Conservation (phyloP, 139 green algal species). For the Coelastrella sp. region DNA sequence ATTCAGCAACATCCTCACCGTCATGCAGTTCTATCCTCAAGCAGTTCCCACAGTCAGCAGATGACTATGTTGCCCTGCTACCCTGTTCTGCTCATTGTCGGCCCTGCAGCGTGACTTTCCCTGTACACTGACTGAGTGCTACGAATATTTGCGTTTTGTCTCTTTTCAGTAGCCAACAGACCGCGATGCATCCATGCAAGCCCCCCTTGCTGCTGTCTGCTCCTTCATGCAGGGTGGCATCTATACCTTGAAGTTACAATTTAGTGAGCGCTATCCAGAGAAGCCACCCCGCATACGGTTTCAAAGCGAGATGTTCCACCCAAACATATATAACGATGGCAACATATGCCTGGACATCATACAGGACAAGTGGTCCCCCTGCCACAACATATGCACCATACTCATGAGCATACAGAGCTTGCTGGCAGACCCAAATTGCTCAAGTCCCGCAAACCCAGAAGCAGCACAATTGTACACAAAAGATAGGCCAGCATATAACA, state of each 20-base stretch:
- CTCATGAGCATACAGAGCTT: slow-evolving; percentile 91
- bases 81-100: too few species aligned
- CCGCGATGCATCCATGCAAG: too few species aligned
- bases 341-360: slow-evolving; percentile 96
- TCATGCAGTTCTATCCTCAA: too few species aligned
- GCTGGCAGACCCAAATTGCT: slow-evolving; percentile 93
- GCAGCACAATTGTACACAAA: slow-evolving; percentile 82
- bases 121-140: too few species aligned
- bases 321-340: slow-evolving; percentile 82
- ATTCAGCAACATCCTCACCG: too few species aligned
- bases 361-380: slow-evolving; percentile 91
- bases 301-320: slow-evolving; percentile 76
- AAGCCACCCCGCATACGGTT: slow-evolving; percentile 94
- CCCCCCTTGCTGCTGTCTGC: too few species aligned
- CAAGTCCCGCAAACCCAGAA: slow-evolving; percentile 91
- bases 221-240: slow-evolving; percentile 71
- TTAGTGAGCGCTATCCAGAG: slow-evolving; percentile 86
- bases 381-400: slow-evolving; percentile 92
- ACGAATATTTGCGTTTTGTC: too few species aligned
- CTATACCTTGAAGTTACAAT: slow-evolving; percentile 90
- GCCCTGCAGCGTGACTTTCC: too few species aligned
- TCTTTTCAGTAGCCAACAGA: too few species aligned
- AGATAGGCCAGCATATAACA: slow-evolving; percentile 86
- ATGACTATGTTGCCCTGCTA: too few species aligned
- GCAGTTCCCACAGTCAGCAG: too few species aligned